Conservation (phyloP, 2,329 filamentous ascomycete species). For the Penicillium sp. region DNA sequence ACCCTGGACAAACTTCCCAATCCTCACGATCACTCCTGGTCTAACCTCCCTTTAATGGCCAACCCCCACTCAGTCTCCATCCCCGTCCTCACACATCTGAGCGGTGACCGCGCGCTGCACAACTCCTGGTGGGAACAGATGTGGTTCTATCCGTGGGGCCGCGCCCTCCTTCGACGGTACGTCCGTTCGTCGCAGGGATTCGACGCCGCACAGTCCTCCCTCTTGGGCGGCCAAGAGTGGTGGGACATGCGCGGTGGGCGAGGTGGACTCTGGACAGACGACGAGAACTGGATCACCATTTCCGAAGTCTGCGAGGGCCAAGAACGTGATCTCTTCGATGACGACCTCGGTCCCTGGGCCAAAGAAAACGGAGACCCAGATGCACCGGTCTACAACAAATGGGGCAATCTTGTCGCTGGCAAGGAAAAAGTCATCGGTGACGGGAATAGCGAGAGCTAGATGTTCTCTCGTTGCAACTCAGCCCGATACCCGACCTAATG, state of each 20-base stretch:
- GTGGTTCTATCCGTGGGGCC: conserved; percentile 47
- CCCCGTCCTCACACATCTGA: conserved; percentile 42
- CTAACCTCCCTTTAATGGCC: conserved; percentile 41
- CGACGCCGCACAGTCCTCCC: conserved; percentile 40
- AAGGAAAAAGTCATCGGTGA: conserved; percentile 18
- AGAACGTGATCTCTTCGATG: conserved; percentile 45
- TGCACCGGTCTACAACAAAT: conserved; percentile 37
- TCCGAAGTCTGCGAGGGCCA: conserved; percentile 45
- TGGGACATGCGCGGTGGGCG: conserved; percentile 49
- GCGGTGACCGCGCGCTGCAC: conserved; percentile 30
- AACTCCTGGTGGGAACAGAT: conserved; percentile 42
- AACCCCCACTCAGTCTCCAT: conserved; percentile 46
- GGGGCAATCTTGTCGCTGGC: conserved; percentile 34
- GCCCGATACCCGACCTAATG: too few species aligned
- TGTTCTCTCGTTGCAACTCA: too few species aligned
- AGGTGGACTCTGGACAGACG: conserved; percentile 51
- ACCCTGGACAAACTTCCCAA: conserved; percentile 43
- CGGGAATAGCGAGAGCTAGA: too few species aligned
- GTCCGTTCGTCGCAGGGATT: conserved; percentile 43
- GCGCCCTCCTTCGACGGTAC: conserved; percentile 47
- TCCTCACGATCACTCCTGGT: conserved; percentile 40
- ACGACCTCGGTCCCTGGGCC: conserved; percentile 42
- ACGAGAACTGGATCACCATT: conserved; percentile 47
- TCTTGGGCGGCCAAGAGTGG: conserved; percentile 44
- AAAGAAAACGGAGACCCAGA: conserved; percentile 31